Evolutionary conservation across 164 flowering plant genomes (phyloP), one percentile per base, ranked within the genome.

Genomic region (Vitis rotundifolia): DNA sequence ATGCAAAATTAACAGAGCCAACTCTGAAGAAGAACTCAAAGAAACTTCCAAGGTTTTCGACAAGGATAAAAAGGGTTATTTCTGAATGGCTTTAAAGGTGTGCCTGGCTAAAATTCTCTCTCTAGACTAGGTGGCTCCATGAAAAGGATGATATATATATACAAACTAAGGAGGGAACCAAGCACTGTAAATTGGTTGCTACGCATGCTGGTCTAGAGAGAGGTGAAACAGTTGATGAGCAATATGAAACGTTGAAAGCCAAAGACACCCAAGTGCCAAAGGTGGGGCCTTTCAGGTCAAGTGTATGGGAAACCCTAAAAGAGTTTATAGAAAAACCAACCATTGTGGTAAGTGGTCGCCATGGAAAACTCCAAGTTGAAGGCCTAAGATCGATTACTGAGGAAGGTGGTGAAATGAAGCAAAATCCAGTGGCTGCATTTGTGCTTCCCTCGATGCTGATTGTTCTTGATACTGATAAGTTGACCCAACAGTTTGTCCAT

Each of bases 341-440:
- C 5, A 78, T 92, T 26, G 80, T 92, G 67, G 91, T 94, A n/a
- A 94, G 99, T 37, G 99, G 97, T 67, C 97, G 92, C 83, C 97
- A 92, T 78, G 99, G 88, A 13, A 84, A 89, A 70, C 91, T 94
- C 75, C 83, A 85, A 63, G 79, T 91, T 53, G 92, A 94, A 29
- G 99, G 92, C 57, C 83, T 91, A 59, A 84, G 99, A 65, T 72
- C 92, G 76, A 83, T 94, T 13, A 88, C 91, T 26, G 99, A 94
- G 73, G 89, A 90, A 78, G 85, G 93, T 75, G 97, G 97, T n/a
- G 98, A 97, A 49, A 15, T 75, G 0, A 77, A 77, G 78, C 29
- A 77, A 18, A 88, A 81, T 2, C 97, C 98, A 5, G 74, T 94
- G 61, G 97, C 97, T 68, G 97, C 97, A 12, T 62, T 94, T 49